Evolutionary conservation across 2,329 filamentous ascomycete genomes (phyloP).

Genomic region (Neonectria hederae): DNA sequence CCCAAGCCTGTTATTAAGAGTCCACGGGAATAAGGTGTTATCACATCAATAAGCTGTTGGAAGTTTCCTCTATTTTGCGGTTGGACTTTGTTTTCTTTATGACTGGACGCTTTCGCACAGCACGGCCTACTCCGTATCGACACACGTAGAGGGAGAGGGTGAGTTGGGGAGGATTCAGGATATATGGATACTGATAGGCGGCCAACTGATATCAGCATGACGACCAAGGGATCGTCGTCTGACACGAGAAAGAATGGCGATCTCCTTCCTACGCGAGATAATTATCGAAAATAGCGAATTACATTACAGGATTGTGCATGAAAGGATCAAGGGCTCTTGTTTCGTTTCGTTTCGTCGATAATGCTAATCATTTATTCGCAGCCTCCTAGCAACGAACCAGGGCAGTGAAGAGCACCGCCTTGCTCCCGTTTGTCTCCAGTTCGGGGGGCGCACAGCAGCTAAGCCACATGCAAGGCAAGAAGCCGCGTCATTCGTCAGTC

Average conservation of each 20-base stretch:
- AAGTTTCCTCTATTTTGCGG: background rate
- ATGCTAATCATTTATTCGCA: background rate
- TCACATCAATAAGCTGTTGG: background rate
- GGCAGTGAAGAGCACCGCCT: background rate
- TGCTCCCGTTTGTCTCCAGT: background rate
- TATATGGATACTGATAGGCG: background rate
- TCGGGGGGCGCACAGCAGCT: background rate
- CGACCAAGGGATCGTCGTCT: background rate
- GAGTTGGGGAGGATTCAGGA: background rate
- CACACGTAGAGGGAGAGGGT: slow-evolving; percentile 1
- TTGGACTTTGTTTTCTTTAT: background rate
- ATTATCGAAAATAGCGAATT: background rate
- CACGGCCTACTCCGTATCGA: background rate
- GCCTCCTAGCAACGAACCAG: background rate
- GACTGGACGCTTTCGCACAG: background rate
- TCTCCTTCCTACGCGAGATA: background rate
- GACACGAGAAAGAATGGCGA: background rate
- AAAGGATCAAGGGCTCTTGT: background rate
- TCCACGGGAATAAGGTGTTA: background rate
- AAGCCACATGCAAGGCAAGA: background rate
- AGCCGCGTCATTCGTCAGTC: background rate
- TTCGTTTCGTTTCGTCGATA: background rate
- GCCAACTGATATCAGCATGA: slow-evolving; percentile 2
- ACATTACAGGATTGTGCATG: background rate
- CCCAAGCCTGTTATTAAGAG: background rate